Conservation (phyloP, 768 basidiomycete species). For the Amanita exitialis region DNA sequence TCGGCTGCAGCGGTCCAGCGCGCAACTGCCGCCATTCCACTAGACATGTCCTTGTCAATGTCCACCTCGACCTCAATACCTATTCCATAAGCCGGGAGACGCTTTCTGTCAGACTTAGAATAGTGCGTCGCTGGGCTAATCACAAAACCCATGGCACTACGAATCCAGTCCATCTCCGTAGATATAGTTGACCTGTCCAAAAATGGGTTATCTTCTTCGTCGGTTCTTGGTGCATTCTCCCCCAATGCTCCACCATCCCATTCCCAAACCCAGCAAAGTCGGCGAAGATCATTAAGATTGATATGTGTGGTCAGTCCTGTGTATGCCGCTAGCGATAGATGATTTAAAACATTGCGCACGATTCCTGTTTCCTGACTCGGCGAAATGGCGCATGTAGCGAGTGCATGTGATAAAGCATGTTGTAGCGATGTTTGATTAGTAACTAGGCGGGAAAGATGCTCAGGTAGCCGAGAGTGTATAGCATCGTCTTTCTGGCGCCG, state of each 20-base stretch:
- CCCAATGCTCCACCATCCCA: conserved; percentile 55
- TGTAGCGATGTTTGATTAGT: conserved; percentile 62
- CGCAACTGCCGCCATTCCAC: conserved; percentile 84
- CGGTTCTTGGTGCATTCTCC: conserved; percentile 1
- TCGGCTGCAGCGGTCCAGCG: conserved; percentile 74
- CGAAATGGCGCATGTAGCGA: conserved; percentile 74
- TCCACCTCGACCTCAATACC: conserved; percentile 85
- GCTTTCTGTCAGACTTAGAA: conserved; percentile 52
- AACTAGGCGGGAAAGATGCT: conserved; percentile 50
- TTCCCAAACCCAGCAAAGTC: conserved; percentile 86
- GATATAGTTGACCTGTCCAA: conserved; percentile 29
- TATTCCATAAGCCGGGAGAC: conserved; percentile 74
- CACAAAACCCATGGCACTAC: conserved; percentile 74
- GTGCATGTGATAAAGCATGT: conserved; percentile 76
- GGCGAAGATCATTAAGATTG: conserved; percentile 56
- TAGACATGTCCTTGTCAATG: conserved; percentile 68
- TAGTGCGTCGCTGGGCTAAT: conserved; percentile 66
- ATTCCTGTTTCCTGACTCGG: conserved; percentile 68
- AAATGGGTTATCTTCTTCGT: conserved; percentile 62
- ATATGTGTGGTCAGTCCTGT: conserved; percentile 56
- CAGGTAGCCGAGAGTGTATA: conserved; percentile 30
- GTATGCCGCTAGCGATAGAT: conserved; percentile 62
- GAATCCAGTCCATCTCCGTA: conserved; percentile 57
- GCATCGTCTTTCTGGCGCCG: conserved; percentile 18
- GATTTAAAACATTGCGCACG: conserved; percentile 70